Conservation (phyloP, 139 green algal species). For the Cymbomonas tetramitiformis region DNA sequence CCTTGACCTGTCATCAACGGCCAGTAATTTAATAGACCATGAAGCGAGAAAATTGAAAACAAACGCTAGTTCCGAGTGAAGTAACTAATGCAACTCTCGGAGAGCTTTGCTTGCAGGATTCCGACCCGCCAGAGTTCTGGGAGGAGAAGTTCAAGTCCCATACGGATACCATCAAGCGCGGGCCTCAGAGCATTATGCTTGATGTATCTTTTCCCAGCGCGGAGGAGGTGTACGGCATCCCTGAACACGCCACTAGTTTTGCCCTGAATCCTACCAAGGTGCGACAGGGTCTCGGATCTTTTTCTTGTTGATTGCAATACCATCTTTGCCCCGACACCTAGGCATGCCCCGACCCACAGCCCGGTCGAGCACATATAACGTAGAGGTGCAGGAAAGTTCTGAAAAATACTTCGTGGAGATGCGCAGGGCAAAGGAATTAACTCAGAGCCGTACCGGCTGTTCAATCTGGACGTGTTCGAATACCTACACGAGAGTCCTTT, state of each 20-base stretch:
- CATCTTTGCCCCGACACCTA: too few relatives aligned
- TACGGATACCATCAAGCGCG: slow-evolving; percentile 48
- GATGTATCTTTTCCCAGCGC: slow-evolving; percentile 68
- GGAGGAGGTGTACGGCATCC: slow-evolving; percentile 82
- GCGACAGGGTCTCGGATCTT: too few relatives aligned
- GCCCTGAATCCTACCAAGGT: slow-evolving; percentile 21
- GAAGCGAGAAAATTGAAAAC: too few relatives aligned
- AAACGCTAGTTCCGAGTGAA: too few relatives aligned
- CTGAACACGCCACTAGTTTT: slow-evolving; percentile 61
- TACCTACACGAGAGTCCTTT: slow-evolving; percentile 79
- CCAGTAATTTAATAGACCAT: too few relatives aligned
- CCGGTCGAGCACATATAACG: too few relatives aligned
- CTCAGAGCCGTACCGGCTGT: slow-evolving; percentile 87
- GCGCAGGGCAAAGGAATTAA: slow-evolving; percentile 1
- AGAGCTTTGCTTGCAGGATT: too few relatives aligned
- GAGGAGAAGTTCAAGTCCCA: slow-evolving; percentile 78
- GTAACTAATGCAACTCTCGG: too few relatives aligned
- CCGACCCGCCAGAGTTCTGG: too few relatives aligned
- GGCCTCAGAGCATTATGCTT: slow-evolving; percentile 74
- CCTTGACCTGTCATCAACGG: too few relatives aligned
- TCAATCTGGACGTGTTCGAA: slow-evolving; percentile 99
- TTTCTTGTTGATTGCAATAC: too few relatives aligned
- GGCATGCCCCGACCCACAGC: too few relatives aligned
- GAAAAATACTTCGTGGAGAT: background rate
- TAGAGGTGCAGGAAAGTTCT: background rate